Base-by-base conservation (phyloP, 2,329 filamentous ascomycete genomes). In the Xylogone sp. region DNA sequence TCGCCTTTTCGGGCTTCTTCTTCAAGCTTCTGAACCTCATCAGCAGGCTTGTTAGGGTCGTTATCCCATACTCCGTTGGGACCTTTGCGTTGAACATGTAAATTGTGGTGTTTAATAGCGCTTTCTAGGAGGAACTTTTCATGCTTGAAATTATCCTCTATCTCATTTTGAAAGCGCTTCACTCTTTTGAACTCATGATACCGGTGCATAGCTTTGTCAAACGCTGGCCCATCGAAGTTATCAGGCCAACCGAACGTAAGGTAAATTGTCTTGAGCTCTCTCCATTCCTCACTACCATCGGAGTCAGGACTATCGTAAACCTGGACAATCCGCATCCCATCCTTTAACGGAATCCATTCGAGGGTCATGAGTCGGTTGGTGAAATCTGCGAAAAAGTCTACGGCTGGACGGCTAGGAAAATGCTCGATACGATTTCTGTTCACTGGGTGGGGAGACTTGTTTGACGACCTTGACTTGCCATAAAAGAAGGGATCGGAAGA, bases 341-440 rank as follows among this genome's bases (percentile, higher is more conserved):
- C 16, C 12, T 47, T 48, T 2, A 39, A 42, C 10, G 55, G 51
- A 13, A 54, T 53, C 51, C 55, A 57, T 46, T 57, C 29, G 8
- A 57, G 27, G 6, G 46, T 57, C 34, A 45, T 42, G 10, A 54
- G 43, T 1, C 47, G 21, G 16, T 48, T 51, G 3, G 42, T 52
- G 44, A 50, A 55, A 39, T 53, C 49, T 16, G 42, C 47, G 13
- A 57, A 50, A 2, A 57, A 13, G 8, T 53, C 46, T 16, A n/a
- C 48, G 2, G 51, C 53, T 5, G 49, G 46, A 1, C 49, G 42
- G 24, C 46, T 48, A 9, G 53, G 49, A 4, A 53, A 42, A 13
- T 53, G 42, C 1, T 48, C 46, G 21, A 51, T 47, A 12, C 46
- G 42, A 42, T 54, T 43, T 13, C 48, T n/a, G 39, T 49, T 53